Conservation (phyloP, 768 basidiomycete species). For the Macrocybe gigantea region DNA sequence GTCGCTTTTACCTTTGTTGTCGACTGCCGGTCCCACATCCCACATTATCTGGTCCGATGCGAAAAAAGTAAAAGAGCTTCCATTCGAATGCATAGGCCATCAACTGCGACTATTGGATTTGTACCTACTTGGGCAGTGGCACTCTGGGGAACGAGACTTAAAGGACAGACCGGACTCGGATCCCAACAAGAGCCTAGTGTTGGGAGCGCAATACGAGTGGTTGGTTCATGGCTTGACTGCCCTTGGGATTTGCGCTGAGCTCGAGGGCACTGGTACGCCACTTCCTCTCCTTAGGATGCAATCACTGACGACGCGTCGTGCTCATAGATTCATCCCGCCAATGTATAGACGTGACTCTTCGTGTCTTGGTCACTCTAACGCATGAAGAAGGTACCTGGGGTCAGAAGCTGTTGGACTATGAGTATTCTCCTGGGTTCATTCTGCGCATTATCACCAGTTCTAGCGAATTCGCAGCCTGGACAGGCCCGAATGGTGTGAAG, state of each 20-base stretch:
- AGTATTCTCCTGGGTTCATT: slow-evolving; percentile 39
- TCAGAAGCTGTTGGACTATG: slow-evolving; percentile 38
- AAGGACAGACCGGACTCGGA: slow-evolving; percentile 11
- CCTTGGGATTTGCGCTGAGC: slow-evolving; percentile 45
- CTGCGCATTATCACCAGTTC: slow-evolving; percentile 34
- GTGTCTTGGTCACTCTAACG: slow-evolving; percentile 67
- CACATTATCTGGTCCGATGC: slow-evolving; percentile 24
- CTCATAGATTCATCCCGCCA: slow-evolving; percentile 23
- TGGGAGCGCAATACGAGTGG: slow-evolving; percentile 34
- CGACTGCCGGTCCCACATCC: slow-evolving; percentile 24
- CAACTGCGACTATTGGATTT: slow-evolving; percentile 58
- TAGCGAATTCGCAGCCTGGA: slow-evolving; percentile 4
- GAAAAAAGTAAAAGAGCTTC: slow-evolving; percentile 7
- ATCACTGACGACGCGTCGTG: not conserved
- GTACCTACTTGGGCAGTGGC: slow-evolving; percentile 58
- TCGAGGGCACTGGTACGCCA: slow-evolving; percentile 17
- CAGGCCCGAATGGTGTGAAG: not conserved
- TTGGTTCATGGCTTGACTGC: slow-evolving; percentile 43
- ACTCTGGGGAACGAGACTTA: slow-evolving; percentile 5
- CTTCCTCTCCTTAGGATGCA: not conserved
- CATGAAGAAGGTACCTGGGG: slow-evolving; percentile 59
- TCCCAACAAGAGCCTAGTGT: slow-evolving; percentile 4
- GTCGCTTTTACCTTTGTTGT: slow-evolving; percentile 28
- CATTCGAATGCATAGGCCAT: slow-evolving; percentile 43
- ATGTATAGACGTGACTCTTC: slow-evolving; percentile 53